phyloP scores from a whole-genome alignment of 257 asterid species.

The Avicennia marina region DNA sequence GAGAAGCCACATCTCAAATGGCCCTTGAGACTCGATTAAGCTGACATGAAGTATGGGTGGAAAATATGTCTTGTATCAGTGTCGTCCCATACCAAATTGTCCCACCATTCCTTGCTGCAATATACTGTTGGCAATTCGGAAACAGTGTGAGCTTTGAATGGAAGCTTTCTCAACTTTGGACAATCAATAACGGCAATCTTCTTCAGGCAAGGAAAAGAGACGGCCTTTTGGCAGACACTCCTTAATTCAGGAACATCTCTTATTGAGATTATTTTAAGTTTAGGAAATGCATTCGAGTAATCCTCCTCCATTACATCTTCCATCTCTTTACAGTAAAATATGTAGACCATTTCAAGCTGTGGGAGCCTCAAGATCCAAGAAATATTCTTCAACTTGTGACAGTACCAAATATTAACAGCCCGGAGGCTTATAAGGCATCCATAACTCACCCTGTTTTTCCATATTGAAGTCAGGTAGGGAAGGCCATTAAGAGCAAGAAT shows the following conservation, averaged over 20 bases:
- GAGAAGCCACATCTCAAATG: not conserved
- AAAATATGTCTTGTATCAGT: slow-evolving; percentile 27
- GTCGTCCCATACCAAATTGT: slow-evolving; percentile 44
- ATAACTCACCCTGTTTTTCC: slow-evolving; percentile 28
- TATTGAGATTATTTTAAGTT: slow-evolving; percentile 33
- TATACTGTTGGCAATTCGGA: slow-evolving; percentile 41
- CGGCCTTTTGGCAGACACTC: slow-evolving; percentile 32
- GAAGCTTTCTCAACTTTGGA: slow-evolving; percentile 41
- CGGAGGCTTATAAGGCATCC: slow-evolving; percentile 37
- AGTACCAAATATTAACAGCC: slow-evolving; percentile 39
- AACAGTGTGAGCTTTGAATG: slow-evolving; percentile 38
- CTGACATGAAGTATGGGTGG: slow-evolving; percentile 39
- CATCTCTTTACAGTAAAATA: slow-evolving; percentile 43
- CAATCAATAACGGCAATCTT: slow-evolving; percentile 45
- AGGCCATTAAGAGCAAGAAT: slow-evolving; percentile 44
- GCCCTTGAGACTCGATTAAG: not conserved
- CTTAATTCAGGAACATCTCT: slow-evolving; percentile 34
- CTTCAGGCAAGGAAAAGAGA: slow-evolving; percentile 36
- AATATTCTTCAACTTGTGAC: slow-evolving; percentile 36
- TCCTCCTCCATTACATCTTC: slow-evolving; percentile 32
- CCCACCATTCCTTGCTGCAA: slow-evolving; percentile 47
- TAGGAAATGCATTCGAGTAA: slow-evolving; percentile 30
- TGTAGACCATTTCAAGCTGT: slow-evolving; percentile 36
- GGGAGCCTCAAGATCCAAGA: slow-evolving; percentile 45
- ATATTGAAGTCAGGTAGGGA: slow-evolving; percentile 35